Base-by-base conservation (phyloP, 2,329 filamentous ascomycete species). In the Aspergillus nomiae region DNA sequence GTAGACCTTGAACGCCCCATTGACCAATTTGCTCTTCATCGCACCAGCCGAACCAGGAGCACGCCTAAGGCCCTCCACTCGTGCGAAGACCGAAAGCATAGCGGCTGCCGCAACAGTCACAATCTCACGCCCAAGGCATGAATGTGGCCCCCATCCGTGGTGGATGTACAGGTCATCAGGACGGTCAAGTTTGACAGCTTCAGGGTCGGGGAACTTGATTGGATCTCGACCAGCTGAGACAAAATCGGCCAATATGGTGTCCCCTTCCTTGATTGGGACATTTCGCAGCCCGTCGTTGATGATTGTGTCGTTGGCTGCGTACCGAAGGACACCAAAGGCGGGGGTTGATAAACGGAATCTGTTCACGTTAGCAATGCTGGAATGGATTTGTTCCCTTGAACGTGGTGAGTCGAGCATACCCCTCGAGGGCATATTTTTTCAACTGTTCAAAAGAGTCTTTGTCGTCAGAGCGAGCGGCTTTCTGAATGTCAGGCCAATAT, bases 271-370 rank as follows among this genome's bases (percentile, higher is more conserved):
- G 26, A 61, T 28, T 2, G 54, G 14, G 24, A 41, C 14, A 1
- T 32, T 9, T 16, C 19, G 21, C 10, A 11, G 5, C 12, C 41
- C 4, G 26, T 63, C 61, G 6, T 61, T 55, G 14, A 60, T 55
- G 14, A 55, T 48, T 7, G 59, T 26, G 10, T 54, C 54, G 1
- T 54, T 46, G 4, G 46, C 43, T 36, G 59, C 56, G 8, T 38
- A 58, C 7, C 63, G 63, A 12, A 65, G 61, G 21, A 65, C 63
- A 28, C 63, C 63, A 43, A 63, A 63, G 12, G 61, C 61, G 7
- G 63, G 63, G 8, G 63, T 61, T 16, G 61, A 63, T 34, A 65
- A 43, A 43, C 63, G 63, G 56, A 63, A 65, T 57, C 63, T 63
- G 41, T 36, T 28, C 14, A 21, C 1, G 36, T 61, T 19, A 58